Percentiles rank a stretch among this genome's conserved stretches.
phyloP scores from a whole-genome alignment of 78 protist species.

The Creolimax fragrantissima region DNA sequence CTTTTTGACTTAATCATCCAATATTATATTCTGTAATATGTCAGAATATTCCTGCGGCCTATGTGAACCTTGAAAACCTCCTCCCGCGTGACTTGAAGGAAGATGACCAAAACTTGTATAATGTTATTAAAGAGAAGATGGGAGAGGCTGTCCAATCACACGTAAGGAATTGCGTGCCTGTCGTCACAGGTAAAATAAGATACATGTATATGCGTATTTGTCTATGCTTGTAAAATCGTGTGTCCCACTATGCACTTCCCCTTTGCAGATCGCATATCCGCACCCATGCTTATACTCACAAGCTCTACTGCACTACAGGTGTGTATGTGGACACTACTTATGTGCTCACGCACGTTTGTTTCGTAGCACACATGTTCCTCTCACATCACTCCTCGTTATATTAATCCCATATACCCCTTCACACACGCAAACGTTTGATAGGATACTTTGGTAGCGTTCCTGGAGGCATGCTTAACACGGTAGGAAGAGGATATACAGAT shows the following conservation, averaged over 20 bases:
- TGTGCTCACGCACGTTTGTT: no score
- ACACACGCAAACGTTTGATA: no score
- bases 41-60: neutral
- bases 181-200: neutral
- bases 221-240: neutral
- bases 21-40: no score
- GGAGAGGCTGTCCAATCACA: neutral
- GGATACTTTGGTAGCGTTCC: constrained; percentile 31
- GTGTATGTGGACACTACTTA: no score
- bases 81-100: neutral
- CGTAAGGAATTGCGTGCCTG: neutral
- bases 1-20: no score
- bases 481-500: constrained; percentile 41
- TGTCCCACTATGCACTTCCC: no score
- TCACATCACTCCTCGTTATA: no score
- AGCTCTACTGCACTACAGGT: no score
- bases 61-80: neutral
- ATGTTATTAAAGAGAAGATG: neutral
- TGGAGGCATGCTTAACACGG: constrained; percentile 7
- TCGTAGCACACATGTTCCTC: no score
- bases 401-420: no score
- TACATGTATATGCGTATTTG: neutral
- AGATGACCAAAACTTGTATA: neutral
- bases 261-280: no score
- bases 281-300: no score